These are phyloP conservation scores for Adansonia gregorii DNA, from an alignment of 441 rosid species.

Conservation along the genomic window DNA sequence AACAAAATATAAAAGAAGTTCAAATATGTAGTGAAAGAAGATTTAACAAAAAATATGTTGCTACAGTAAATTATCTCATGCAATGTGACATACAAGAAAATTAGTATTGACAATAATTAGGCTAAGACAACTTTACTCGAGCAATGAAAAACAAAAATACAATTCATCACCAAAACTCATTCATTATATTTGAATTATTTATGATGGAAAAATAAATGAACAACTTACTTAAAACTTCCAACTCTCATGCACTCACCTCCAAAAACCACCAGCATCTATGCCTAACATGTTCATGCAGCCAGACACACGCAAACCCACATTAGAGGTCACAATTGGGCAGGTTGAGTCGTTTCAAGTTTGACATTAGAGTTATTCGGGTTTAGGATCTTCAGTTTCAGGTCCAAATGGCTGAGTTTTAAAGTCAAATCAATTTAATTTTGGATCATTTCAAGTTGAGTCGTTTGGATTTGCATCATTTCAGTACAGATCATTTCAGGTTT, in stretches of 20 bases:
- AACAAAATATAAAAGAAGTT: constrained; percentile 11
- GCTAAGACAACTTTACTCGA: not conserved
- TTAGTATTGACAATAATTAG: not conserved
- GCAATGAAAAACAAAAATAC: not conserved
- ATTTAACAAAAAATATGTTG: not conserved
- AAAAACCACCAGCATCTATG: not conserved
- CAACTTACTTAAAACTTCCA: not conserved
- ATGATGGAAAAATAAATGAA: not conserved
- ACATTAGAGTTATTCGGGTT: not conserved
- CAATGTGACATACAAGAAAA: not conserved
- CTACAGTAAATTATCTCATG: not conserved
- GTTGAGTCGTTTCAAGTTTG: not conserved
- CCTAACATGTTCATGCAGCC: not conserved
- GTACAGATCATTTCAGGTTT: not conserved
- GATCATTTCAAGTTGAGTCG: not conserved
- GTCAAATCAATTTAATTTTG: not conserved
- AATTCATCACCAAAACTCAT: not conserved
- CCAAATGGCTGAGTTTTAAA: not conserved
- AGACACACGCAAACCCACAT: constrained; percentile 9
- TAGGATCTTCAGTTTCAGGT: not conserved
- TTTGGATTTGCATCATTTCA: not conserved
- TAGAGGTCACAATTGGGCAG: not conserved
- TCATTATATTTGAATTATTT: not conserved
- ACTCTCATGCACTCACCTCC: not conserved
- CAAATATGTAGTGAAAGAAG: constrained; percentile 7